These are phyloP conservation scores for Raddia guianensis DNA, from an alignment of 176 grass and related monocot species.

Conservation along the genomic window DNA sequence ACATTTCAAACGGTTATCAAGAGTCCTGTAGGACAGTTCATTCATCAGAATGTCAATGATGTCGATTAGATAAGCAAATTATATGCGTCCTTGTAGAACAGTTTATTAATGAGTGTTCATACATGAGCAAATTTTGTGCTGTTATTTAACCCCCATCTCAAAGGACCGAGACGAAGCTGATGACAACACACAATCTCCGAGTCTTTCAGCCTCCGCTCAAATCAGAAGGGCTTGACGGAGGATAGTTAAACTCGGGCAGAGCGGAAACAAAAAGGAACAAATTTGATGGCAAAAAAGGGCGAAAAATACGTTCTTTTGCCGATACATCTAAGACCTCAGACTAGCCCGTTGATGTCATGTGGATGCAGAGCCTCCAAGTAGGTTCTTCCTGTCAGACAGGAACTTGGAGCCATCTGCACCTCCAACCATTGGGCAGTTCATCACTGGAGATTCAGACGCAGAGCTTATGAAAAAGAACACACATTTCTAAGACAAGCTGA, in stretches of 20 bases:
- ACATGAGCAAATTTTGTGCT: constrained; percentile 33
- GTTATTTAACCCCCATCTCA: constrained; percentile 68
- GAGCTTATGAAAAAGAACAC: too few relatives aligned
- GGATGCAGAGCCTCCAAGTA: constrained; percentile 47
- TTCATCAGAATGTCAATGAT: too few relatives aligned
- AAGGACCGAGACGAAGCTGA: constrained; percentile 54
- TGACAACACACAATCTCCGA: constrained; percentile 56
- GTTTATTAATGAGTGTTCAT: too few relatives aligned
- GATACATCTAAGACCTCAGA: not conserved
- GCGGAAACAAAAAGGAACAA: not conserved
- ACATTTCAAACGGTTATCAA: too few relatives aligned
- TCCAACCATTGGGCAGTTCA: constrained; percentile 27
- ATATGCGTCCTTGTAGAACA: too few relatives aligned
- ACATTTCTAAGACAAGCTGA: not conserved
- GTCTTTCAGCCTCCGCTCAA: constrained; percentile 50
- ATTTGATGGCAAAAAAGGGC: not conserved
- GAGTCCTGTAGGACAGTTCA: too few relatives aligned
- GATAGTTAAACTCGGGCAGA: constrained; percentile 56
- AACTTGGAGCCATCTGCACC: constrained; percentile 38
- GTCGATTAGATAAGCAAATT: too few relatives aligned
- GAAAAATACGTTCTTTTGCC: too few relatives aligned
- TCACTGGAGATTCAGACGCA: not conserved
- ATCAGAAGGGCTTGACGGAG: constrained; percentile 24
- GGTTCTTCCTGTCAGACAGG: constrained; percentile 59
- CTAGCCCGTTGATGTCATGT: constrained; percentile 15